Conservation (phyloP, 306 rosid genomes). For the Vicia sativa region DNA sequence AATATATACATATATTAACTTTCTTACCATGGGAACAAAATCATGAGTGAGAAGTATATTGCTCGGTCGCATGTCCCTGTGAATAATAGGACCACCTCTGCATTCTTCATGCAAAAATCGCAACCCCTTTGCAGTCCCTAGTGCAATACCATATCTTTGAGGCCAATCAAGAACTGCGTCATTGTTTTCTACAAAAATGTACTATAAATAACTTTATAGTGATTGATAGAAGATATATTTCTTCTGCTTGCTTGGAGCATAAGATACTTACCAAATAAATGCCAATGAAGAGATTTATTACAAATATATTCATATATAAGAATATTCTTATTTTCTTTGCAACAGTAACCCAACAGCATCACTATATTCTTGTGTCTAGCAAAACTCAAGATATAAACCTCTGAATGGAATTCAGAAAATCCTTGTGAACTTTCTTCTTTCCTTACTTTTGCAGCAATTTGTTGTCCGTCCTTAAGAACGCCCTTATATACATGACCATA, state of each 20-base stretch:
- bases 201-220: neutral
- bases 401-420: slow-evolving; percentile 76
- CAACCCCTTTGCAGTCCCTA: slow-evolving; percentile 87
- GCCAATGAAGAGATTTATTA: slow-evolving; percentile 84
- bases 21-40: slow-evolving; percentile 75
- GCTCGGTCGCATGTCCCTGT: slow-evolving; percentile 85
- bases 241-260: neutral
- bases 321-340: slow-evolving; percentile 73
- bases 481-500: slow-evolving; percentile 80
- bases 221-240: neutral
- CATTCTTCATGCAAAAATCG: slow-evolving; percentile 93
- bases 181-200: slow-evolving; percentile 46
- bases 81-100: slow-evolving; percentile 87
- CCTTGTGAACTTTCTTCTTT: slow-evolving; percentile 83
- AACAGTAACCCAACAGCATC: slow-evolving; percentile 85
- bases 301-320: slow-evolving; percentile 85
- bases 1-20: too few species aligned
- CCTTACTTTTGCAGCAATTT: slow-evolving; percentile 80
- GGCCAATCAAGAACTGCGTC: slow-evolving; percentile 70
- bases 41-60: slow-evolving; percentile 87
- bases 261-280: slow-evolving; percentile 69
- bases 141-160: slow-evolving; percentile 78
- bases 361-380: slow-evolving; percentile 93
- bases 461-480: slow-evolving; percentile 68
- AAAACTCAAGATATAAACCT: slow-evolving; percentile 74